Evolutionary conservation across 2,329 filamentous ascomycete species (phyloP).

Genomic region (Mycosphaerella arachidis): DNA sequence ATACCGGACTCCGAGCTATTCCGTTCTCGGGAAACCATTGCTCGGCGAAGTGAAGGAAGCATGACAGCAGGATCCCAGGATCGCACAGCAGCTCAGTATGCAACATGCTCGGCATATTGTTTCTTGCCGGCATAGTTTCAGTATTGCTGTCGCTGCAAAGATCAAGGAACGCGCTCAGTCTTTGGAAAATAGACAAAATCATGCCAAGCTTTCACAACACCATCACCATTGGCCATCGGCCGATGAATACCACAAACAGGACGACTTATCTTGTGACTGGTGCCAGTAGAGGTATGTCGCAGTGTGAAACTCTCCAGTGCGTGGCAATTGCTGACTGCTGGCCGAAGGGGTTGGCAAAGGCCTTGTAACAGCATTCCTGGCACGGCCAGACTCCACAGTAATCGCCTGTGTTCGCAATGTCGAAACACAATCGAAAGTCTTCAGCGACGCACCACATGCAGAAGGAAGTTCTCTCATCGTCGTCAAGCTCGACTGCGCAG

Average conservation of each 20-base stretch:
- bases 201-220: conserved; percentile 1
- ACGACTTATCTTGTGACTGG: conserved; percentile 4
- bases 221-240: not conserved
- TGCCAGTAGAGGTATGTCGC: not conserved
- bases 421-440: not conserved
- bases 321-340: not conserved
- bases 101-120: not conserved
- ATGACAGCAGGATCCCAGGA: not conserved
- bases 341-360: not conserved
- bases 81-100: not conserved
- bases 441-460: not conserved
- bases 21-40: not conserved
- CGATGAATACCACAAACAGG: not conserved
- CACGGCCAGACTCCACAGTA: not conserved
- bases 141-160: not conserved
- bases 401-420: conserved; percentile 1
- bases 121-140: not conserved
- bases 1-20: not conserved
- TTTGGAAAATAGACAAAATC: not conserved
- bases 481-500: conserved; percentile 1
- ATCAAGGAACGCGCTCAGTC: not conserved
- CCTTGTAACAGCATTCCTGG: not conserved
- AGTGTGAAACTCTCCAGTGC: not conserved
- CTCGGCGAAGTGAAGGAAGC: not conserved
- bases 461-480: not conserved